Percentiles rank a stretch among this genome's conserved stretches.
Conservation (phyloP, 192 early-diverging fungal genomes). For the Geosiphon pyriformis region DNA sequence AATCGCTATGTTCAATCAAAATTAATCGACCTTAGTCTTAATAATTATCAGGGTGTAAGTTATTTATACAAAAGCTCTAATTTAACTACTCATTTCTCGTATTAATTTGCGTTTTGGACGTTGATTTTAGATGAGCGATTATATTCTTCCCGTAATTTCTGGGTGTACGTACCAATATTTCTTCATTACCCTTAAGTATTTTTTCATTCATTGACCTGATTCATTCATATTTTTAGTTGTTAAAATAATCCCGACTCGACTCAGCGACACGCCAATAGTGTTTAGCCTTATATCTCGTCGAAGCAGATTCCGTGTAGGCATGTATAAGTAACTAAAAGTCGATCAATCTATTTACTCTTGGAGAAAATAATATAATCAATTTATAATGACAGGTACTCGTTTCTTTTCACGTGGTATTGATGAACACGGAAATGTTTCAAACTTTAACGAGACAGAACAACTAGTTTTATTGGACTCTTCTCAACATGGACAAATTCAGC, state of each 20-base stretch:
- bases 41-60: conserved; percentile 41
- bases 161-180: conserved; percentile 72
- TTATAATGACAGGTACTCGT: conserved; percentile 47
- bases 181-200: too few relatives aligned
- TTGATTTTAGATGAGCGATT: conserved; percentile 66
- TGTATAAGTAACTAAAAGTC: neutral
- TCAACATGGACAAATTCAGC: conserved; percentile 38
- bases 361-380: neutral
- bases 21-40: conserved; percentile 55
- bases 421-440: conserved; percentile 86
- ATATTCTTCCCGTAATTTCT: conserved; percentile 86
- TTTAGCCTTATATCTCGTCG: conserved; percentile 81
- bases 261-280: conserved; percentile 68
- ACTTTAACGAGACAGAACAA: conserved; percentile 97
- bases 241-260: conserved; percentile 46
- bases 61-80: too few relatives aligned
- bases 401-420: conserved; percentile 94
- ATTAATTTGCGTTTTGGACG: too few relatives aligned
- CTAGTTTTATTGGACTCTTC: conserved; percentile 60
- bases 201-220: too few relatives aligned
- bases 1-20: conserved; percentile 68
- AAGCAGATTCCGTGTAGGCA: conserved; percentile 72
- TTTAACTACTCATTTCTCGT: too few relatives aligned
- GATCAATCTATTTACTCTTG: too few relatives aligned
- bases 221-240: conserved; percentile 57